Base-by-base conservation (phyloP, 164 flowering plant species). In the Stephania yunnanensis region DNA sequence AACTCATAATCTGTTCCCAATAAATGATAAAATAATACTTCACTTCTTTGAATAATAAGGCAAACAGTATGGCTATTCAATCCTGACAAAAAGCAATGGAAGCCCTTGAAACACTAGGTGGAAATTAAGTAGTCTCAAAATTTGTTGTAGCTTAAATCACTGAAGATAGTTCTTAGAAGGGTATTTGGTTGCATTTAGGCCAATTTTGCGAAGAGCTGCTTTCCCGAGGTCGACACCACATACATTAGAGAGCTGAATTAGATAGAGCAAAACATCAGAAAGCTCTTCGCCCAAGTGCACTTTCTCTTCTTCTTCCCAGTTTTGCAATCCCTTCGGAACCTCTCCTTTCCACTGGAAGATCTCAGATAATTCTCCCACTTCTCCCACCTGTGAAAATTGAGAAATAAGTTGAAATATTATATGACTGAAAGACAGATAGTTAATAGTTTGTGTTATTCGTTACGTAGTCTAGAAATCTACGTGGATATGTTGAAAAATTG, bases 361-460 rank as follows among this genome's bases (percentile, higher is more conserved):
- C 75, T 73, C 75, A 5, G 75, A 73, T 63, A 73, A 61, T 67
- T 73, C 75, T 63, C 75, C 75, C 31, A 73, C 75, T 61, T 73
- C 75, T 44, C 52, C 68, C 5, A 73, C 68, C 75, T 73, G 46
- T 17, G 20, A 73, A 42, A 7, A 10, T 0, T 36, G 11, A 11
- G 3, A 73, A 53, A 58, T n/a, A 42, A 42, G 19, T 6, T 1
- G 1, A 42, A 3, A 36, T 19, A 29, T 10, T 2, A n/a, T 64
- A 20, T 22, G 31, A 66, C 10, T 25, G 8, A 25, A 36, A n/a
- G 20, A 31, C 25, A 25, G 9, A 1, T 36, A 68, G 15, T 36
- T 36, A 19, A 68, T 36, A 58, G 65, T 46, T 30, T 15, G 3
- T 42, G 20, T 68, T 17, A 68, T 68, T 15, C 6, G 4, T 3